Base-by-base conservation (phyloP, 768 basidiomycete genomes). In the Trametopsis cervina region DNA sequence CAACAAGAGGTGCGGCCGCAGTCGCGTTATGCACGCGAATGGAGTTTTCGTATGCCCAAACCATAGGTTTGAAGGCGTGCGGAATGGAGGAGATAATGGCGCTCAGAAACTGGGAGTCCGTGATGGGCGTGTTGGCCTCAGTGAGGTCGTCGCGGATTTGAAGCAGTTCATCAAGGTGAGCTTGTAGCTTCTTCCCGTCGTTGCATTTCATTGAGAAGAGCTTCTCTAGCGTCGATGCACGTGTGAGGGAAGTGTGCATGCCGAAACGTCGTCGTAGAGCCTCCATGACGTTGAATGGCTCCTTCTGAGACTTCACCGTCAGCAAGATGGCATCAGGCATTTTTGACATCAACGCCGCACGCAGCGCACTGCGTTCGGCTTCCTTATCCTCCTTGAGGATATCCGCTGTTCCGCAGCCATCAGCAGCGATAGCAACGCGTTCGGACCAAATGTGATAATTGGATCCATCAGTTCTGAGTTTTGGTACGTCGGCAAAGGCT, bases 321-420 rank as follows among this genome's bases (percentile, higher is more conserved):
- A 23, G 21, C 15, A 47, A 47, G 24, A 47, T 38, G 11, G 46
- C 21, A 24, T 47, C 46, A n/a, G 46, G 46, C 4, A 47, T 4
- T 17, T 39, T 37, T 2, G 7, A 15, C 3, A 26, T 15, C 3
- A 43, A 15, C 13, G 42, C 24, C n/a, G n/a, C n/a, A n/a, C n/a
- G n/a, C n/a, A n/a, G n/a, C n/a, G n/a, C n/a, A n/a, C n/a, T n/a
- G n/a, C n/a, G n/a, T n/a, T 10, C 12, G 2, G 18, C 42, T n/a
- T n/a, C n/a, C n/a, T n/a, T n/a, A n/a, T n/a, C n/a, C n/a, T n/a
- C n/a, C n/a, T n/a, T n/a, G n/a, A n/a, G n/a, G n/a, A n/a, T n/a
- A n/a, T n/a, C n/a, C n/a, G n/a, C n/a, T n/a, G n/a, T n/a, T n/a
- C n/a, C 36, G 20, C 21, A 43, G 20, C 42, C 42, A 26, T 25